Conservation (phyloP, 1,139 yeast species). For the Candida freyschussii region DNA sequence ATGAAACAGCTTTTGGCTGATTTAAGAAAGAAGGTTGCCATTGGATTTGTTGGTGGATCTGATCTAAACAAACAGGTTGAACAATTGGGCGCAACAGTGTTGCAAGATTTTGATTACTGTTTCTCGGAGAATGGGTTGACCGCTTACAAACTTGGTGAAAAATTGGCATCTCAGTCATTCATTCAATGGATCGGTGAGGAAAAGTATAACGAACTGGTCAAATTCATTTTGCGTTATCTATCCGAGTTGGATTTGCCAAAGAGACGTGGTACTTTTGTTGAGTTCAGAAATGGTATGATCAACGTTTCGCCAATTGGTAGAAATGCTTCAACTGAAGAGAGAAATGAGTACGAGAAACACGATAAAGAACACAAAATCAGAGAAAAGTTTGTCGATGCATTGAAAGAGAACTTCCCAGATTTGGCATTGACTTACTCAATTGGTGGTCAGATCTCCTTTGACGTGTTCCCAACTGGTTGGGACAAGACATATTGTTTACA, state of each 20-base stretch:
- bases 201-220: slow-evolving; percentile 82
- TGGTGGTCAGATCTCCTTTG: slow-evolving; percentile 98
- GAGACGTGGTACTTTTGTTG: slow-evolving; percentile 96
- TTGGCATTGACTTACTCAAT: slow-evolving; percentile 88
- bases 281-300: slow-evolving; percentile 99
- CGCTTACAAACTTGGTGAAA: slow-evolving; percentile 86
- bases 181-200: slow-evolving; percentile 95
- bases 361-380: slow-evolving; percentile 80
- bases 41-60: slow-evolving; percentile 98
- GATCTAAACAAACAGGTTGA: slow-evolving; percentile 93
- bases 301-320: slow-evolving; percentile 98
- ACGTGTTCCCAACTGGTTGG: slow-evolving; percentile 99
- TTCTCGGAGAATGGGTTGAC: slow-evolving; percentile 97
- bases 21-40: slow-evolving; percentile 83
- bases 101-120: slow-evolving; percentile 86
- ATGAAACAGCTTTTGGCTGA: slow-evolving; percentile 65
- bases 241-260: slow-evolving; percentile 84
- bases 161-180: slow-evolving; percentile 88
- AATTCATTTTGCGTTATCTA: slow-evolving; percentile 80
- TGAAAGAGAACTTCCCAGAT: slow-evolving; percentile 78
- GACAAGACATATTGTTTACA: slow-evolving; percentile 97
- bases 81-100: slow-evolving; percentile 80
- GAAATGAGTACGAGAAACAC: slow-evolving; percentile 83
- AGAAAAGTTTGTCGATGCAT: slow-evolving; percentile 75
- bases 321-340: slow-evolving; percentile 91